Evolutionary conservation across 208 protist species (phyloP).

Genomic region (Acanthamoeba royreba): DNA sequence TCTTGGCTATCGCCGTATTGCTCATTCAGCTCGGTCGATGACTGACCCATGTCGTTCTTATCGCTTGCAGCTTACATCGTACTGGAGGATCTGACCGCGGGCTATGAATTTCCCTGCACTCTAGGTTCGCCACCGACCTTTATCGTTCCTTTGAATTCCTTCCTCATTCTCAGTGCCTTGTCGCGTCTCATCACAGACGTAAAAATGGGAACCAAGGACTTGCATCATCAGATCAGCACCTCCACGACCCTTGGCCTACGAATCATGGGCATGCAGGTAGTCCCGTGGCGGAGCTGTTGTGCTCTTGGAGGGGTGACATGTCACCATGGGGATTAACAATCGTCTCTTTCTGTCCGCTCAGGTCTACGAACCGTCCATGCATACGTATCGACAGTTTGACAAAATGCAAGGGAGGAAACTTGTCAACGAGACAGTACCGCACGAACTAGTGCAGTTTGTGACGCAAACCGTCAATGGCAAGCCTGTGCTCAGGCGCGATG

Average conservation of each 20-base stretch:
- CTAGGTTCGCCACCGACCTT: not conserved
- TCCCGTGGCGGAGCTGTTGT: too few species aligned
- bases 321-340: too few species aligned
- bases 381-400: constrained; percentile 31
- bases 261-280: constrained; percentile 42
- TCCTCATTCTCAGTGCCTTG: not conserved
- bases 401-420: constrained; percentile 14
- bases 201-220: constrained; percentile 36
- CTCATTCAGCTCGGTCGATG: too few species aligned
- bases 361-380: not conserved
- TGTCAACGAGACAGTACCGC: not conserved
- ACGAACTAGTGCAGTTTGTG: not conserved
- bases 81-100: constrained; percentile 27
- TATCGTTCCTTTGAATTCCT: not conserved
- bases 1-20: too few species aligned
- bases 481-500: not conserved
- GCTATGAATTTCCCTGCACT: constrained; percentile 9
- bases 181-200: not conserved
- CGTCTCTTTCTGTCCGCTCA: not conserved
- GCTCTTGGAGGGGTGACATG: too few species aligned
- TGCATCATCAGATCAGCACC: constrained; percentile 28
- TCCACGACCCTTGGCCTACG: constrained; percentile 25
- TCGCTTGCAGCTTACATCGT: not conserved
- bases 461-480: not conserved
- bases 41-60: not conserved